A percentile compares a stretch with the other conserved stretches of the same genome.
Conservation (phyloP, 2,329 filamentous ascomycete species). For the Dactylellina haptotyla region DNA sequence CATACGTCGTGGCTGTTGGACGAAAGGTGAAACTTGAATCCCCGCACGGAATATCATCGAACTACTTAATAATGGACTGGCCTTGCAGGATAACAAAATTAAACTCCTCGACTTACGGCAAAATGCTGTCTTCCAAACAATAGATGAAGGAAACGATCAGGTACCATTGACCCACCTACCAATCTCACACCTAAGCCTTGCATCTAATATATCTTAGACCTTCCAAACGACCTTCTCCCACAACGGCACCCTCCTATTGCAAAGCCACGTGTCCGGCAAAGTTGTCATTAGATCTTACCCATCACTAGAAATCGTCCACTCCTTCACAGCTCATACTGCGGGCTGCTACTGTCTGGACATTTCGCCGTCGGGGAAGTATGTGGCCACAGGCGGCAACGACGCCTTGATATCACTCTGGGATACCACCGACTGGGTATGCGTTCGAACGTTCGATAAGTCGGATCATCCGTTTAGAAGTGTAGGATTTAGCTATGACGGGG, state of each 20-base stretch:
- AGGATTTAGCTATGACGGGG: constrained; percentile 67
- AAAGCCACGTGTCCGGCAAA: constrained; percentile 65
- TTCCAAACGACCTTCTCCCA: constrained; percentile 67
- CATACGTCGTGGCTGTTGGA: constrained; percentile 65
- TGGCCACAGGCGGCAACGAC: constrained; percentile 67
- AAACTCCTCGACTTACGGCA: constrained; percentile 57
- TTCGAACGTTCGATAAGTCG: constrained; percentile 64
- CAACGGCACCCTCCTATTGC: constrained; percentile 64
- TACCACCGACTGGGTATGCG: constrained; percentile 67
- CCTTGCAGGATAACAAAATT: constrained; percentile 59
- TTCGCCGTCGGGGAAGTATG: constrained; percentile 65
- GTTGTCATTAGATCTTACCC: constrained; percentile 65
- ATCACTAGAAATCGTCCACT: constrained; percentile 60
- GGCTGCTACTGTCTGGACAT: constrained; percentile 65
- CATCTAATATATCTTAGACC: constrained; percentile 60
- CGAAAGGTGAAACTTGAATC: constrained; percentile 62
- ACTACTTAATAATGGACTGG: background rate
- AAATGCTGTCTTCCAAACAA: constrained; percentile 56
- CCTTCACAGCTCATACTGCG: constrained; percentile 65
- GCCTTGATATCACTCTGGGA: constrained; percentile 67
- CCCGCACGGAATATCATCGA: background rate
- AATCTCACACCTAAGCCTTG: constrained; percentile 57
- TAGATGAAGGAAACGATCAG: constrained; percentile 55
- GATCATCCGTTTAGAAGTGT: constrained; percentile 65
- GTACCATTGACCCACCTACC: constrained; percentile 3